A percentile compares a stretch with the other conserved stretches of the same genome.
Evolutionary conservation across 495 filamentous ascomycete species (phyloP).

Genomic region (Cenococcum geophilum): DNA sequence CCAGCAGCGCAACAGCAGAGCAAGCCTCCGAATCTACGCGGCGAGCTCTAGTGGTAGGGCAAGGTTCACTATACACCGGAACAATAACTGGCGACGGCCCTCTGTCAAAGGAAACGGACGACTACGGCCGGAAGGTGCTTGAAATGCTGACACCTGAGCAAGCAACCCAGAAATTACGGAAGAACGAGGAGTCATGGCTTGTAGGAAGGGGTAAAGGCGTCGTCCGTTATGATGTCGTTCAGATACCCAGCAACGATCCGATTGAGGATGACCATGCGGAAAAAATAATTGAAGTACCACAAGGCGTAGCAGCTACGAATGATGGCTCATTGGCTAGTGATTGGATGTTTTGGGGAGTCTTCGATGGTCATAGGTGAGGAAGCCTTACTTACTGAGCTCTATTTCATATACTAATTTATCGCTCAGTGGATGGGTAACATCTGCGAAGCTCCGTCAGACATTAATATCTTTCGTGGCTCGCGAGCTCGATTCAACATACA

Average conservation of each 20-base stretch:
- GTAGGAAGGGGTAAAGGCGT: constrained; percentile 88
- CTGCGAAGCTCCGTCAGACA: constrained; percentile 86
- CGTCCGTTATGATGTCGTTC: constrained; percentile 90
- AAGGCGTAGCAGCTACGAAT: constrained; percentile 46
- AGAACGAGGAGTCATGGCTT: constrained; percentile 83
- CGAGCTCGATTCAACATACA: constrained; percentile 91
- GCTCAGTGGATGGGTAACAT: constrained; percentile 88
- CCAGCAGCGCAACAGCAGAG: constrained; percentile 6
- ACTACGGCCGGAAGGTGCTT: constrained; percentile 70
- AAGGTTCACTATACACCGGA: constrained; percentile 77
- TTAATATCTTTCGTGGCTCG: constrained; percentile 88
- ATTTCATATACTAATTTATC: background rate
- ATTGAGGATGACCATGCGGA: constrained; percentile 98
- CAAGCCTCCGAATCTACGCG: constrained; percentile 26
- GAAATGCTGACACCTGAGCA: constrained; percentile 97
- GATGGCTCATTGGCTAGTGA: constrained; percentile 60
- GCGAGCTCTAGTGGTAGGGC: constrained; percentile 65
- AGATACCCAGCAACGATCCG: constrained; percentile 91
- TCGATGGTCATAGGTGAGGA: constrained; percentile 85
- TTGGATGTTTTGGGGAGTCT: constrained; percentile 99
- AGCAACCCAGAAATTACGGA: constrained; percentile 79
- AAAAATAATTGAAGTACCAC: constrained; percentile 86
- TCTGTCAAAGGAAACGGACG: constrained; percentile 77
- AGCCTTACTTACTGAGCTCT: background rate
- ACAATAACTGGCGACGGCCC: constrained; percentile 75